A percentile compares a stretch with the other conserved stretches of the same genome.
These are phyloP conservation scores for Lentithecium fluviatile DNA, from an alignment of 495 filamentous ascomycete species.

Conservation along the genomic window DNA sequence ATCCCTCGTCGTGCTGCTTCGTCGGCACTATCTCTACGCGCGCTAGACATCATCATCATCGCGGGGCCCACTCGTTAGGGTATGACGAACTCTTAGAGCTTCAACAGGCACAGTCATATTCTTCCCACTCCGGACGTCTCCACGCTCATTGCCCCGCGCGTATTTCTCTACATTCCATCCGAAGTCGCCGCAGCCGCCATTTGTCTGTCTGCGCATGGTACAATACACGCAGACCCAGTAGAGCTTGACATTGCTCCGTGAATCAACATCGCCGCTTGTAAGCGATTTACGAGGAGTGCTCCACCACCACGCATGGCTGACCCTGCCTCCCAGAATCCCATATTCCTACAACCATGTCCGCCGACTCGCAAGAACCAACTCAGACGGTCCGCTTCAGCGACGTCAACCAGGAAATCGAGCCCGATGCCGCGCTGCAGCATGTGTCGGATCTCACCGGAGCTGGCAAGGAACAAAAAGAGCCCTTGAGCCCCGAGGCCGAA, in stretches of 20 bases:
- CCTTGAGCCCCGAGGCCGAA: constrained; percentile 52
- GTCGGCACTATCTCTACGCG: constrained; percentile 14
- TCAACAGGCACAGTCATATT: not conserved
- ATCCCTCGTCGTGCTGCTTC: no score
- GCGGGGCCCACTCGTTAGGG: constrained; percentile 9
- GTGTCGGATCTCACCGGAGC: constrained; percentile 42
- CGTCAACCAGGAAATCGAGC: constrained; percentile 74
- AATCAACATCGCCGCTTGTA: not conserved
- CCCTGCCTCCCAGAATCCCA: constrained; percentile 1
- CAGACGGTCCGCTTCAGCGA: constrained; percentile 76
- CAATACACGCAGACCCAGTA: not conserved
- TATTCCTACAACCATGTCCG: constrained; percentile 18
- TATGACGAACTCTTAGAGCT: constrained; percentile 6
- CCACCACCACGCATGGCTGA: not conserved
- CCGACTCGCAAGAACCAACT: constrained; percentile 13
- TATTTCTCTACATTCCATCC: not conserved
- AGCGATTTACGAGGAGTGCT: not conserved
- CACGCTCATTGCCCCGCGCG: not conserved
- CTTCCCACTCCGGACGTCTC: not conserved
- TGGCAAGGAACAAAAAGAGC: constrained; percentile 38
- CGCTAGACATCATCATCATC: no score
- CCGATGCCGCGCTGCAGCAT: constrained; percentile 45
- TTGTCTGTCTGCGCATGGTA: not conserved
- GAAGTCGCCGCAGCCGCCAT: not conserved
- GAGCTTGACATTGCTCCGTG: not conserved